Evolutionary conservation across 2,329 filamentous ascomycete species (phyloP).

Genomic region (Talaromyces rugulosus): DNA sequence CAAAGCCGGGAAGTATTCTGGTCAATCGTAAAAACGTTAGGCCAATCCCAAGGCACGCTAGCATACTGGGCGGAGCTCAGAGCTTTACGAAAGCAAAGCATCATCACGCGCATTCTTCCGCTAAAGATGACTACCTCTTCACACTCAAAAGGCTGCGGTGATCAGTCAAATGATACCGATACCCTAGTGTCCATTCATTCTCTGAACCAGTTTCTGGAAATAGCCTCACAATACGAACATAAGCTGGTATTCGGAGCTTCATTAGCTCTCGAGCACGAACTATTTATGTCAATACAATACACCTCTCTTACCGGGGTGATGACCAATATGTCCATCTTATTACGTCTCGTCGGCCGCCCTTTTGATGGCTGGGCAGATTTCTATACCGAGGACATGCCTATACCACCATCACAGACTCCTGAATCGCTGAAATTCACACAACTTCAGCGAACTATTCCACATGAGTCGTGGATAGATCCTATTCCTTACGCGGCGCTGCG

Average conservation of each 20-base stretch:
- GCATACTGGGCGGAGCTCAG: slow-evolving; percentile 7
- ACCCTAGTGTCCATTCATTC: neutral
- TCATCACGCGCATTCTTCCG: neutral
- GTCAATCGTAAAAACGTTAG: slow-evolving; percentile 1
- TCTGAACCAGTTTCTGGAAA: neutral
- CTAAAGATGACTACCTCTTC: neutral
- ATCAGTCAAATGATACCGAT: neutral
- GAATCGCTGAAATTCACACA: slow-evolving; percentile 4
- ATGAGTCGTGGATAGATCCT: slow-evolving; percentile 10
- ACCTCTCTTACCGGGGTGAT: slow-evolving; percentile 6
- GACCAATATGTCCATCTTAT: slow-evolving; percentile 8
- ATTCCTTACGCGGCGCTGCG: slow-evolving; percentile 4
- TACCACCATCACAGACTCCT: neutral
- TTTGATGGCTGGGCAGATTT: slow-evolving; percentile 9
- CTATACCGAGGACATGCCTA: slow-evolving; percentile 7
- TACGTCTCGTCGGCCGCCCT: slow-evolving; percentile 4
- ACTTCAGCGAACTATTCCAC: slow-evolving; percentile 3
- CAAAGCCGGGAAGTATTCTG: slow-evolving; percentile 5
- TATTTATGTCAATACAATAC: slow-evolving; percentile 8
- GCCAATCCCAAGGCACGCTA: neutral
- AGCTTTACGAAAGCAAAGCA: neutral
- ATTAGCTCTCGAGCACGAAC: slow-evolving; percentile 3
- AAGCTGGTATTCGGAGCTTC: neutral
- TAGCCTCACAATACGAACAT: neutral
- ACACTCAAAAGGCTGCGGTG: neutral